Percentiles rank a stretch among this genome's conserved stretches.
Evolutionary conservation across 1,284 basidiomycete species (phyloP).

Genomic region (Moniliella sp.): DNA sequence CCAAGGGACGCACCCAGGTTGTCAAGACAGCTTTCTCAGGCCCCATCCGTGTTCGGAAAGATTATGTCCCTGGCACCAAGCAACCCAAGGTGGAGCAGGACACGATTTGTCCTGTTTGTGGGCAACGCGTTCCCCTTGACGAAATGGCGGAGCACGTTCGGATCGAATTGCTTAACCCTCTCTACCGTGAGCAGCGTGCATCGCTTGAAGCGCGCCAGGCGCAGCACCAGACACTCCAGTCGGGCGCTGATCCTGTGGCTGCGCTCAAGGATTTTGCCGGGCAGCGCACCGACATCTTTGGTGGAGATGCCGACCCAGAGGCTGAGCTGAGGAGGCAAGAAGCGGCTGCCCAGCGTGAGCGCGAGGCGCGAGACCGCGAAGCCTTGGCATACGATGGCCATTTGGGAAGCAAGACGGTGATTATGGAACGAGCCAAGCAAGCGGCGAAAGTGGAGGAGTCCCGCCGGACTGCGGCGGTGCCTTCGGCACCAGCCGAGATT

Average conservation of each 20-base stretch:
- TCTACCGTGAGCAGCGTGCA: slow-evolving; percentile 34
- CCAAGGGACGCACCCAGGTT: not conserved
- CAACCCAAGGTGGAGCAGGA: slow-evolving; percentile 9
- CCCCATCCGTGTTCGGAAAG: slow-evolving; percentile 52
- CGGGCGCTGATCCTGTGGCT: slow-evolving; percentile 25
- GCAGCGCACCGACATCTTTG: slow-evolving; percentile 19
- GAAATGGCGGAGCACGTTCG: slow-evolving; percentile 94
- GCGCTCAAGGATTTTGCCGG: slow-evolving; percentile 23
- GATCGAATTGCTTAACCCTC: slow-evolving; percentile 86
- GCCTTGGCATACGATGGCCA: slow-evolving; percentile 32
- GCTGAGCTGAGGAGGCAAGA: slow-evolving; percentile 24
- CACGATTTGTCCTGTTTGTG: slow-evolving; percentile 75
- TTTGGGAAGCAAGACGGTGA: slow-evolving; percentile 9
- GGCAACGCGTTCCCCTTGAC: slow-evolving; percentile 75
- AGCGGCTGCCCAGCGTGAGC: slow-evolving; percentile 13
- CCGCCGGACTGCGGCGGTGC: slow-evolving; percentile 1
- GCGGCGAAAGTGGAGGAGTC: slow-evolving; percentile 1
- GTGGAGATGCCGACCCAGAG: slow-evolving; percentile 9
- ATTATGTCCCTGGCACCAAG: slow-evolving; percentile 86
- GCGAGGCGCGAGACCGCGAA: slow-evolving; percentile 26
- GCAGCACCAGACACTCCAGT: slow-evolving; percentile 19
- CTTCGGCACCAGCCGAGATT: slow-evolving; percentile 1
- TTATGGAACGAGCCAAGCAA: slow-evolving; percentile 14
- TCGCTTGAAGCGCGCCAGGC: slow-evolving; percentile 24
- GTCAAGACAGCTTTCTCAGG: slow-evolving; percentile 5